Conservation (phyloP, 1,284 basidiomycete species). For the Cryptococcus sp. region DNA sequence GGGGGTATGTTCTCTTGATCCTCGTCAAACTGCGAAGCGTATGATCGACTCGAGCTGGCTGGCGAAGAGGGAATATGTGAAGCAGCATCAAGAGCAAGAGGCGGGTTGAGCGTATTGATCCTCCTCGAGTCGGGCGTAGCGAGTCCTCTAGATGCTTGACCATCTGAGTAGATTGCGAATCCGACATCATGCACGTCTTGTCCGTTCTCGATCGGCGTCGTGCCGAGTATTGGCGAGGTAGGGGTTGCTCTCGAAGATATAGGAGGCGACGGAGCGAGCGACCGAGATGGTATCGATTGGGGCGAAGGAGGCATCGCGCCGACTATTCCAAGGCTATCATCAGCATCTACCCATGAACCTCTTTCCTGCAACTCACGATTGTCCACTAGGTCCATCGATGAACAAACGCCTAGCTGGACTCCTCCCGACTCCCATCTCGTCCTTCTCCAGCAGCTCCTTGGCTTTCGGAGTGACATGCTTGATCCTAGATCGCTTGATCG, state of each 20-base stretch:
- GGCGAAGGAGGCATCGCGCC: conserved; percentile 12
- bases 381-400: conserved; percentile 3
- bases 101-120: background rate
- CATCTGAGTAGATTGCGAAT: conserved; percentile 20
- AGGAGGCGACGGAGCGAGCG: conserved; percentile 18
- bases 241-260: conserved; percentile 4
- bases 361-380: conserved; percentile 12
- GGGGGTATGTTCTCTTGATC: conserved; percentile 33
- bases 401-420: conserved; percentile 32
- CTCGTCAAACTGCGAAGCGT: conserved; percentile 5
- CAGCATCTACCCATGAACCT: background rate
- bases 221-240: background rate
- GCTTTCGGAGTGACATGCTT: conserved; percentile 15
- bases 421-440: conserved; percentile 26
- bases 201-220: conserved; percentile 6
- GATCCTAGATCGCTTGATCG: conserved; percentile 1
- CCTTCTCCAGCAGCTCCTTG: conserved; percentile 18
- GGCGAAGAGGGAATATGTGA: conserved; percentile 5
- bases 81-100: background rate
- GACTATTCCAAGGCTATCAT: conserved; percentile 12
- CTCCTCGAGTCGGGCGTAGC: background rate
- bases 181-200: conserved; percentile 23
- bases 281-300: background rate
- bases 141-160: background rate
- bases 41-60: conserved; percentile 6